Base-by-base conservation (phyloP, 2,329 filamentous ascomycete species). In the Lachnellula willkommii region DNA sequence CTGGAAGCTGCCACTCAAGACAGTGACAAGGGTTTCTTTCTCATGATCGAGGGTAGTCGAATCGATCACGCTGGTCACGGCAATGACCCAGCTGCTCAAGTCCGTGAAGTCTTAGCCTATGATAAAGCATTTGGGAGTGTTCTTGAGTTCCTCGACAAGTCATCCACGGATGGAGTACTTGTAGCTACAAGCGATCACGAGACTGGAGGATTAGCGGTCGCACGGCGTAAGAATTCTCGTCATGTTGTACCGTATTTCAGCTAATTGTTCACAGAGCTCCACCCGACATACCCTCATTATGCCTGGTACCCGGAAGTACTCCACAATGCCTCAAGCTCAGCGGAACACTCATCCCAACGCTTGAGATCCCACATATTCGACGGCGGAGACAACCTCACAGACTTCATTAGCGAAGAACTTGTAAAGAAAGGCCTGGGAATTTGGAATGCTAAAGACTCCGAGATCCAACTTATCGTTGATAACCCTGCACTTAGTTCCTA, bases 11-110 rank as follows among this genome's bases (percentile, higher is more conserved):
- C 92, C 0, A 96, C 94, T 0, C 79, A 82, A 67, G 79, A 92
- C 68, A 90, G 83, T 60, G 90, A 97, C 43, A 85, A 95, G 72
- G 94, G 94, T 4, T 99, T 97, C 78, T 99, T 99, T 74, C 78
- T 99, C 65, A 96, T 99, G 93, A 95, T 99, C 59, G 94, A 99
- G 73, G 94, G 92, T 4, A 95, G 90, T 66, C 82, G 94, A 43
- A 97, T 99, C 66, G 94, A 99, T 68, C 94, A 99, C 70, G 93
- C 94, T 4, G 94, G 91, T 6, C 89, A 94, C 69, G 82, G 81
- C 60, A 94, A 94, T 65, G 89, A 94, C 65, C 89, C 89, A 0
- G 89, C 87, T 9, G 88, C 89, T 1, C 89, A 94, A 68, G 89
- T 93, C 11, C 86, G 89, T 64, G 94, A 99, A 72, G 93, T 99